phyloP scores from a whole-genome alignment of 83 land plant species.

The Isoetes engelmannii region DNA sequence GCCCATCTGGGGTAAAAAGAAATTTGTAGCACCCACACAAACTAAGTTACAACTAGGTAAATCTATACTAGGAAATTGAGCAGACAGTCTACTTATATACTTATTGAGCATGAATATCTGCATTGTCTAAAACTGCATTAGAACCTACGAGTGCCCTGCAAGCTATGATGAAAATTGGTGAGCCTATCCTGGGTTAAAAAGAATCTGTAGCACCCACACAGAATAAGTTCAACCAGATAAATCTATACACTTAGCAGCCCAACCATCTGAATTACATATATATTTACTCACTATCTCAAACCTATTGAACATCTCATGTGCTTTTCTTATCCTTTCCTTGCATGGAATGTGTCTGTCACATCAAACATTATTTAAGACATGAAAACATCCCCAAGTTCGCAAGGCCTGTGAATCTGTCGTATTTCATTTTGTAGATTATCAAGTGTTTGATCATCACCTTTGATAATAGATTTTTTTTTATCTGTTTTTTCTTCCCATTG shows the following conservation, averaged over 20 bases:
- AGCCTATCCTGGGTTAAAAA: conserved; percentile 13
- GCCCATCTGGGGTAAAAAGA: too few relatives aligned
- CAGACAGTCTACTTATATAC: conserved; percentile 8
- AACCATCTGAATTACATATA: not conserved
- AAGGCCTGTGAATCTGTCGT: not conserved
- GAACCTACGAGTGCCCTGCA: conserved; percentile 25
- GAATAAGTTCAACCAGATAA: too few relatives aligned
- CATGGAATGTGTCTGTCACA: conserved; percentile 32
- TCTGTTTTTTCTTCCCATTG: too few relatives aligned
- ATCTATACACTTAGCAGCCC: not conserved
- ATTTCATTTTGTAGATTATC: not conserved
- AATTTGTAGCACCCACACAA: too few relatives aligned
- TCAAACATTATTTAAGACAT: conserved; percentile 29
- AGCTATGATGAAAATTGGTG: conserved; percentile 24
- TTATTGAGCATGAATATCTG: not conserved
- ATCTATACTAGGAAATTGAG: conserved; percentile 18
- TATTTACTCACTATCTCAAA: conserved; percentile 8
- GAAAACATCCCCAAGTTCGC: not conserved
- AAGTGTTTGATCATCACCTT: too few relatives aligned
- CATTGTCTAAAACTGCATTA: not conserved
- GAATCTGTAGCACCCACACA: too few relatives aligned
- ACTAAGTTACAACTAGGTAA: too few relatives aligned
- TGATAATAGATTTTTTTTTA: too few relatives aligned
- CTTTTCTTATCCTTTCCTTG: conserved; percentile 26
- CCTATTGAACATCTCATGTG: conserved; percentile 20